Evolutionary conservation across 345 rosid species (phyloP).

Genomic region (Aegle marmelos): DNA sequence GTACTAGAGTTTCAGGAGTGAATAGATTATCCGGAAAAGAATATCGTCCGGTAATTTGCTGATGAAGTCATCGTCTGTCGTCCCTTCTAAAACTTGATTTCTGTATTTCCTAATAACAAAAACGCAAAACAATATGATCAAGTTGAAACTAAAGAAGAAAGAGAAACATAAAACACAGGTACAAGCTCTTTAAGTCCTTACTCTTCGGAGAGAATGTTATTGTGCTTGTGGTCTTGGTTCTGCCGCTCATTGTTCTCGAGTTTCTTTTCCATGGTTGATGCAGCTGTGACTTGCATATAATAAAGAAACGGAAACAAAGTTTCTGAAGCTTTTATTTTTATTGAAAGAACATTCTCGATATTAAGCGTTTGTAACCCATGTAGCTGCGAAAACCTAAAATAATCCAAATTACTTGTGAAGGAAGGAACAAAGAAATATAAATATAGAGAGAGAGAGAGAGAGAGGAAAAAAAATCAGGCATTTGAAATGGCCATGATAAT

Average conservation of each 20-base stretch:
- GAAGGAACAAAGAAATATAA: too few relatives aligned
- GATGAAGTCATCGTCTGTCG: neutral
- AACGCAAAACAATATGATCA: neutral
- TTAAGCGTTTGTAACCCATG: too few relatives aligned
- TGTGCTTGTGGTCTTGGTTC: neutral
- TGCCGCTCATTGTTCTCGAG: neutral
- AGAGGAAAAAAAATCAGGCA: neutral
- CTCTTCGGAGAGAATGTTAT: neutral
- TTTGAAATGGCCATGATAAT: neutral
- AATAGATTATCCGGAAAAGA: neutral
- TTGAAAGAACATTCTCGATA: too few relatives aligned
- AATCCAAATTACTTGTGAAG: too few relatives aligned
- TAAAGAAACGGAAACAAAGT: too few relatives aligned
- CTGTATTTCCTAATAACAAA: too few relatives aligned
- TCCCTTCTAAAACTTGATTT: neutral
- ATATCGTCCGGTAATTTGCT: neutral
- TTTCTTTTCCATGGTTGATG: neutral
- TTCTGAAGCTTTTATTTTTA: too few relatives aligned
- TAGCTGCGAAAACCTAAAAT: too few relatives aligned
- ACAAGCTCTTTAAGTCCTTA: neutral
- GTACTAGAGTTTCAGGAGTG: neutral
- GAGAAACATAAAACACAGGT: neutral
- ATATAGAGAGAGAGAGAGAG: too few relatives aligned
- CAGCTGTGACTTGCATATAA: neutral
- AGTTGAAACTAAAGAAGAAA: neutral